These are phyloP conservation scores for Taiwanofungus camphoratus DNA, from an alignment of 1,284 basidiomycete genomes.

Conservation along the genomic window DNA sequence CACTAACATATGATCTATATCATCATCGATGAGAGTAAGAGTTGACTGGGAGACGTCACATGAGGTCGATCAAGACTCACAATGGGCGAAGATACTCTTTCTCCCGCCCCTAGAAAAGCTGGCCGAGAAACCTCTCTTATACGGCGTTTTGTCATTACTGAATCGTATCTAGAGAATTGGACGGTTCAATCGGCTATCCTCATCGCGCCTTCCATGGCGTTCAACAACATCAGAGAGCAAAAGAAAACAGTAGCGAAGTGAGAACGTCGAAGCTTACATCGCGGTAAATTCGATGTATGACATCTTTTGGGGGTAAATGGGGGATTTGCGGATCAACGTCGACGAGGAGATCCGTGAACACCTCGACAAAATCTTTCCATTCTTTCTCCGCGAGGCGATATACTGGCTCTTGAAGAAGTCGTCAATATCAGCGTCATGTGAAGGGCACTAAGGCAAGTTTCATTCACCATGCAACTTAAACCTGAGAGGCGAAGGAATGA, in stretches of 20 bases:
- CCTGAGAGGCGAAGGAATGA: slow-evolving; percentile 33
- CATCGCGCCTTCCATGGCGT: neutral
- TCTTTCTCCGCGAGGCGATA: slow-evolving; percentile 82
- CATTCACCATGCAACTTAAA: slow-evolving; percentile 66
- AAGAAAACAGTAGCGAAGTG: neutral
- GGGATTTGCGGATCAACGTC: slow-evolving; percentile 80
- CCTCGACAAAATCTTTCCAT: slow-evolving; percentile 79
- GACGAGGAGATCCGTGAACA: slow-evolving; percentile 58
- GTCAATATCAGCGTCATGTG: neutral
- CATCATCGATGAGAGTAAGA: neutral
- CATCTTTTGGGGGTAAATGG: slow-evolving; percentile 78
- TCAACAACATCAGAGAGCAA: slow-evolving; percentile 1
- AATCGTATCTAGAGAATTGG: slow-evolving; percentile 63
- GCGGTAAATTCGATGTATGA: slow-evolving; percentile 80
- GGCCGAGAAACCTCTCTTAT: slow-evolving; percentile 76
- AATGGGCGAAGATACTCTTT: slow-evolving; percentile 73
- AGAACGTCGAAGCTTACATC: slow-evolving; percentile 46
- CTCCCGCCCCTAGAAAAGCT: slow-evolving; percentile 76
- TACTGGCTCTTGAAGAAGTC: slow-evolving; percentile 58
- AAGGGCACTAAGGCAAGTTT: neutral
- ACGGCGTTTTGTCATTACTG: slow-evolving; percentile 90
- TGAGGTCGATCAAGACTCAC: slow-evolving; percentile 39
- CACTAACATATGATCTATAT: slow-evolving; percentile 37
- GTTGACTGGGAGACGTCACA: neutral
- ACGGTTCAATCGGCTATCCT: neutral